Evolutionary conservation across 805 yeast species (phyloP).

Genomic region (Saturnispora quitensis): DNA sequence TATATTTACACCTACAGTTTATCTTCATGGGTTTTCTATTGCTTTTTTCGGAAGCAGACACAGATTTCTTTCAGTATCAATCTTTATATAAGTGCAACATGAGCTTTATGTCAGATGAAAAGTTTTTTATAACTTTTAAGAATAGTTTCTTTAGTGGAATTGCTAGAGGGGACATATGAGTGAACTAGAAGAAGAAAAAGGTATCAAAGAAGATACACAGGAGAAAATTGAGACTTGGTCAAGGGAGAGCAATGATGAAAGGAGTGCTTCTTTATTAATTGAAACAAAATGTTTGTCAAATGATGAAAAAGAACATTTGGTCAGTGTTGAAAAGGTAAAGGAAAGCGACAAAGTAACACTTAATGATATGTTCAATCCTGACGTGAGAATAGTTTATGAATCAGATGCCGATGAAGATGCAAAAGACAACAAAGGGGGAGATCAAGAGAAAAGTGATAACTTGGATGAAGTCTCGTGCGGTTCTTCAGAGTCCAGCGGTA

Average conservation of each 20-base stretch:
- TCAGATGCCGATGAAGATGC: conserved; percentile 16
- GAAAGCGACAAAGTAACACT: background rate
- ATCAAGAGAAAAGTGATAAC: conserved; percentile 12
- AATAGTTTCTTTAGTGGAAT: background rate
- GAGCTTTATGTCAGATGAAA: background rate
- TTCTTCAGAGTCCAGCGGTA: conserved; percentile 21
- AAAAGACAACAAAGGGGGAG: background rate
- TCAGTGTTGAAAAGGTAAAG: background rate
- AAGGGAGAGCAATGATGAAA: background rate
- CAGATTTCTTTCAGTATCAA: too few relatives aligned
- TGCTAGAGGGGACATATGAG: background rate
- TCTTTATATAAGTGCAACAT: background rate
- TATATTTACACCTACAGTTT: too few relatives aligned
- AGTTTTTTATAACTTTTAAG: background rate
- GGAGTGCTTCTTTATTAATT: too few relatives aligned
- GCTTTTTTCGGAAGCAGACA: too few relatives aligned
- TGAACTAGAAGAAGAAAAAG: background rate
- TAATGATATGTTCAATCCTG: conserved; percentile 16
- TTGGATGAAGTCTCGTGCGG: conserved; percentile 6
- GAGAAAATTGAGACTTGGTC: background rate
- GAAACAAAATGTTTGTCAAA: background rate
- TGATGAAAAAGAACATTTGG: background rate
- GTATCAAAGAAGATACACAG: background rate
- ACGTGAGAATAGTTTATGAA: conserved; percentile 14
- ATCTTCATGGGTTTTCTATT: too few relatives aligned